Evolutionary conservation across 805 yeast genomes (phyloP), one percentile per base, ranked within the genome.

Genomic region (Spathaspora sp.): DNA sequence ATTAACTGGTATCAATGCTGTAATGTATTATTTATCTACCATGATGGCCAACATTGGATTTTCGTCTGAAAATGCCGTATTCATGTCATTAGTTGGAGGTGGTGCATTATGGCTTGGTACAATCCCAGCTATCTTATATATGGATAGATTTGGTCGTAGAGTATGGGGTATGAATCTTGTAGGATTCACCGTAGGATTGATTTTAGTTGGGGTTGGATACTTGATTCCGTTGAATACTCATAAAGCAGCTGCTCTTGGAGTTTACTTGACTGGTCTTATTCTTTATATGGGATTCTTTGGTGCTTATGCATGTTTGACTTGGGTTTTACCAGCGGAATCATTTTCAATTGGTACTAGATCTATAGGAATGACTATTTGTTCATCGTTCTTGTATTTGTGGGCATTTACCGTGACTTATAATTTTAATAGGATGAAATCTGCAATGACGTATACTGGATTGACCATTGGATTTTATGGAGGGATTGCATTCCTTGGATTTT

Each of bases 21-120:
- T 83, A 52, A 75, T 83, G 80, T 83, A 83, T 70, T 80, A 83
- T 65, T 76, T 83, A 80, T 77, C 86, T 46, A 79, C 78, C 2
- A 67, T 83, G 60, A 78, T 83, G 82, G 62, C 59, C 2, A 68
- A 72, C 32, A 80, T 83, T 60, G 87, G 87, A 7, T 83, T 84
- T 66, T 54, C 63, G 52, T 65, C 66, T 18, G 78, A 78, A 60
- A 65, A 76, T 48, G 69, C 85, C 20, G 86, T 83, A 8, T 80
- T 82, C 59, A 82, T 83, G 87, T 82, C 87, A 8, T 74, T 82
- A 61, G 88, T 83, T 19, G 87, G 87, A 49, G 88, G 88, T 59
- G 87, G 85, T 38, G 72, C 87, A 1, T 66, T 83, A 44, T 63
- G 83, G 56, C 45, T 84, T 10, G 89, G 88, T 60, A 79, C 87